Evolutionary conservation across 1,284 basidiomycete species (phyloP), one percentile per base, ranked within the genome.

Genomic region (Sanghuangporus sanghuang): DNA sequence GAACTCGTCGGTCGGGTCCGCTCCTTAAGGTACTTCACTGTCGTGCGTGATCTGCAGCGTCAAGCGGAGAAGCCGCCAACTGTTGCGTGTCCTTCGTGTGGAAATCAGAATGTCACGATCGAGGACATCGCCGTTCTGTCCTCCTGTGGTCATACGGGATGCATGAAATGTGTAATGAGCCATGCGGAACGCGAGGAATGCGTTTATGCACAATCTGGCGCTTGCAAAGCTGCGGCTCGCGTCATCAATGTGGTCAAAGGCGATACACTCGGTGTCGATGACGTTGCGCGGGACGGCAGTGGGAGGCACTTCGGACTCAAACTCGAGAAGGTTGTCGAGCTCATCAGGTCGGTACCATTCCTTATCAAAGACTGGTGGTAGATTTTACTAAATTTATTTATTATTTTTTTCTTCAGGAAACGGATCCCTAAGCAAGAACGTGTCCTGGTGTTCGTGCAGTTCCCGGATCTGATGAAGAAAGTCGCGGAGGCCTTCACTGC

Each of bases 371-470:
- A 36, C 36, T 39, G 4, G 39, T 6, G 4, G 4, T 21, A 53
- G 44, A 44, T 38, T 38, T 11, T 5, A 23, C 39, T 59, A 44
- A 66, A 59, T 64, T 59, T 44, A 1, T 23, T 23, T 23, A 1
- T 2, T 2, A 59, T 64, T 59, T 44, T 23, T 23, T 23, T 23
- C 2, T 2, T 2, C 69, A 93, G 90, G 71, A 82, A 85, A 60
- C 74, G 78, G 44, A 83, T 96, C 27, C 86, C 90, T 1, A 82
- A 84, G 68, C 78, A 87, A 14, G 93, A 97, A 68, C 87, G 93
- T 2, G 83, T 96, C 12, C 83, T 98, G 46, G 85, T 98, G 60
- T 98, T 98, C 74, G 90, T 96, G 12, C 95, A 98, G 71, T 98
- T 96, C 81, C 89, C 87, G 8, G 96, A 97, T 73, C 82, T 98